phyloP scores from a whole-genome alignment of 371 early-diverging fungal species.

The Saksenaea vasiformis region DNA sequence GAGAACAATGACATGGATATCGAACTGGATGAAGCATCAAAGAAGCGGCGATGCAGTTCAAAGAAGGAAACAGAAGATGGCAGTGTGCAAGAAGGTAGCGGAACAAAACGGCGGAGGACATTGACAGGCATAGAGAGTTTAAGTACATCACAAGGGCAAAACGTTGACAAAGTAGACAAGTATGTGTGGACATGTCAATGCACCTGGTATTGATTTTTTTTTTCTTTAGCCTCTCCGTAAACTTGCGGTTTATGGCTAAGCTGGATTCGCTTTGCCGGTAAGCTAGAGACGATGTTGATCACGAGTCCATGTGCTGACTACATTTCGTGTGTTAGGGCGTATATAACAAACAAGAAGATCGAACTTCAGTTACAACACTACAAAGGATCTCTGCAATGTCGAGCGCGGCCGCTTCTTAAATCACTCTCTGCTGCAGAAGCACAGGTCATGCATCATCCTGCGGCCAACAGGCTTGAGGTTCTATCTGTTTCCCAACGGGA shows the following conservation, averaged over 20 bases:
- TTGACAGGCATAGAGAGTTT: background rate
- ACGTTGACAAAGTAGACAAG: conserved; percentile 28
- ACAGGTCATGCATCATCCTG: conserved; percentile 42
- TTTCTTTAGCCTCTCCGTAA: conserved; percentile 34
- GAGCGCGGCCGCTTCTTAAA: conserved; percentile 39
- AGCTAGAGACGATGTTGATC: background rate
- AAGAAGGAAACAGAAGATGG: background rate
- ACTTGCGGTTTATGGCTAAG: conserved; percentile 49
- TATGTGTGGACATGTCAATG: conserved; percentile 6
- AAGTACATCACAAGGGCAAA: background rate
- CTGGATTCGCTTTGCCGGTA: conserved; percentile 49
- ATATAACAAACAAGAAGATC: conserved; percentile 48
- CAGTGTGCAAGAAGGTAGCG: background rate
- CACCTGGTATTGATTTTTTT: background rate
- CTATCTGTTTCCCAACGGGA: conserved; percentile 46
- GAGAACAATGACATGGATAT: background rate
- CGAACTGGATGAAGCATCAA: conserved; percentile 1
- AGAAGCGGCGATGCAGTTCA: conserved; percentile 7
- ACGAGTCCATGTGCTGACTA: background rate
- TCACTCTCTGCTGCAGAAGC: conserved; percentile 34
- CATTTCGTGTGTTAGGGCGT: conserved; percentile 27
- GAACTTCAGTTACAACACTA: conserved; percentile 39
- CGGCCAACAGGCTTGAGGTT: conserved; percentile 47
- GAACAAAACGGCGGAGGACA: conserved; percentile 17
- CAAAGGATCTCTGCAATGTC: conserved; percentile 25